A percentile compares a stretch with the other conserved stretches of the same genome.
Conservation (phyloP, 805 yeast genomes). For the Barnettozyma salicaria region DNA sequence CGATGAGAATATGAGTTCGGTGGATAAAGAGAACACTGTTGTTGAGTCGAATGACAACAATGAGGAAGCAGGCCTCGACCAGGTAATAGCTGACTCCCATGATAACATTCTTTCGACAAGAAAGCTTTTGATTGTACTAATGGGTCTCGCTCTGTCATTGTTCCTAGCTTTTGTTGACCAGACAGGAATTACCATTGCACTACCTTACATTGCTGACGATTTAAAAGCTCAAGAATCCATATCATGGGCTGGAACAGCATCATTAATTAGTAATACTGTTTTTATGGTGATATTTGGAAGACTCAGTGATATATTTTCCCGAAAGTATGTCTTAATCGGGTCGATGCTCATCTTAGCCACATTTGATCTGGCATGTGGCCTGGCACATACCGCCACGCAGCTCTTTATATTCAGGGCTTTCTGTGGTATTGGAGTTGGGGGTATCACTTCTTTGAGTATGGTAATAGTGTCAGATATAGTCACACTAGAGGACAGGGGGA, state of each 20-base stretch:
- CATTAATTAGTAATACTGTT: conserved; percentile 43
- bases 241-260: conserved; percentile 55
- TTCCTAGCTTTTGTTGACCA: conserved; percentile 12
- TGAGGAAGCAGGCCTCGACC: conserved; percentile 2
- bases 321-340: conserved; percentile 39
- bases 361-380: conserved; percentile 46
- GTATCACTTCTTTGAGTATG: conserved; percentile 44
- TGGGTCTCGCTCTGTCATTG: conserved; percentile 7
- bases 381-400: conserved; percentile 43
- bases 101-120: conserved; percentile 10
- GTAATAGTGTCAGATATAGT: conserved; percentile 50
- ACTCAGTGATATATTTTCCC: conserved; percentile 48
- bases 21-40: conserved; percentile 2
- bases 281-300: conserved; percentile 50
- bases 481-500: conserved; percentile 47
- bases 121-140: conserved; percentile 6
- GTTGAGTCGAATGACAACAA: conserved; percentile 4
- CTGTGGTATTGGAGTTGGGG: conserved; percentile 54
- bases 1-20: conserved; percentile 1
- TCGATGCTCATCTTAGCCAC: conserved; percentile 35
- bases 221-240: conserved; percentile 42
- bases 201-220: conserved; percentile 41
- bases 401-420: conserved; percentile 47
- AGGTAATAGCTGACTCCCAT: conserved; percentile 29
- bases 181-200: conserved; percentile 9